Evolutionary conservation across 805 yeast species (phyloP).

Genomic region (Myxozyma udenii): DNA sequence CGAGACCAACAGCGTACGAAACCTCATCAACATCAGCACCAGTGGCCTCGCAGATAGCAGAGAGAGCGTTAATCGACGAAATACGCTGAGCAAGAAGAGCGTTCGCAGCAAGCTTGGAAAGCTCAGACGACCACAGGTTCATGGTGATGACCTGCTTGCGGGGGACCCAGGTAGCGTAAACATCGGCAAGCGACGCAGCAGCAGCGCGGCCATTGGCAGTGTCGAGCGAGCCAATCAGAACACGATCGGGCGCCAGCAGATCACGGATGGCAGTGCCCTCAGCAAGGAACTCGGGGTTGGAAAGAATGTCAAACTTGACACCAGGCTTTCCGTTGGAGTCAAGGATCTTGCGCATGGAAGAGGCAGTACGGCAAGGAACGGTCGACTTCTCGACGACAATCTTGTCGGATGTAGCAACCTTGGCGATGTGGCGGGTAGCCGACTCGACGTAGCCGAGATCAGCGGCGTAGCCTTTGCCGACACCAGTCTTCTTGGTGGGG

Average conservation of each 20-base stretch:
- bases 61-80: conserved; percentile 37
- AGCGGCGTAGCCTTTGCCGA: conserved; percentile 36
- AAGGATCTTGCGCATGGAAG: conserved; percentile 34
- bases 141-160: conserved; percentile 34
- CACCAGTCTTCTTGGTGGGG: conserved; percentile 36
- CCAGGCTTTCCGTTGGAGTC: conserved; percentile 36
- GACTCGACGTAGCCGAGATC: conserved; percentile 36
- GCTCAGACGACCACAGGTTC: conserved; percentile 37
- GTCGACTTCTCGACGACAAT: conserved; percentile 37
- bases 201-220: conserved; percentile 33
- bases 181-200: conserved; percentile 36
- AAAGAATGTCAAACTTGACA: conserved; percentile 34
- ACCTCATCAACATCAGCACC: conserved; percentile 38
- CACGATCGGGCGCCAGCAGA: conserved; percentile 35
- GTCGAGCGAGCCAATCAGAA: conserved; percentile 35
- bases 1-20: conserved; percentile 36
- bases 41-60: conserved; percentile 37
- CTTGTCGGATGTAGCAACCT: conserved; percentile 34
- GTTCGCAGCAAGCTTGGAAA: conserved; percentile 37
- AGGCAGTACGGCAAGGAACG: conserved; percentile 37
- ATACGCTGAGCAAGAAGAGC: conserved; percentile 37
- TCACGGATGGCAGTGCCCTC: conserved; percentile 37
- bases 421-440: conserved; percentile 37
- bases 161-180: conserved; percentile 36
- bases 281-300: conserved; percentile 37